Base-by-base conservation (phyloP, 164 flowering plant species). In the Platanus orientalis region DNA sequence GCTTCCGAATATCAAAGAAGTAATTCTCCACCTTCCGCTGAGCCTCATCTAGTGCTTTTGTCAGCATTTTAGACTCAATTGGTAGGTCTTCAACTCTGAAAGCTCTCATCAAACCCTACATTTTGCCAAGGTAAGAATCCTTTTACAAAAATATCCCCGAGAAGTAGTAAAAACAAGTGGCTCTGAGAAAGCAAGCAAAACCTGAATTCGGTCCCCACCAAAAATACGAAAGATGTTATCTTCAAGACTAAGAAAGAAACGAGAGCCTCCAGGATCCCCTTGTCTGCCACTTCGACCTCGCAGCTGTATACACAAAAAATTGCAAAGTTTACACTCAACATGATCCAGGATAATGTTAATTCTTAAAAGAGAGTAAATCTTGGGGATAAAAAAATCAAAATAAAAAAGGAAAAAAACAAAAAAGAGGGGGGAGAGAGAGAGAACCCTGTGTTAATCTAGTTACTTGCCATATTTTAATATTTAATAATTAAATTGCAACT, bases 261-360 rank as follows among this genome's bases (percentile, higher is more conserved):
- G 91, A 14, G 97, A 89, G 75, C 96, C 82, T 72, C 99, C 99
- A 73, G 99, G 97, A 75, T 94, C 99, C 55, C 99, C 99, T 73
- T 94, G 99, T 52, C 99, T 77, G 47, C 99, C 99, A 84, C 89
- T 86, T 69, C 99, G 85, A 65, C 99, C 99, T 63, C 97, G 93
- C 67, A 94, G 79, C 99, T 94, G 76, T 45, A 69, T 3, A 73
- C 19, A 58, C 32, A 36, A 72, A 44, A 63, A 57, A 57, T 45
- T 59, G 27, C 1, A 36, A 36, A 36, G 42, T 36, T 14, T 14
- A 36, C 42, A 36, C 42, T 3, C 9, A 36, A 36, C 42, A 36
- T 3, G 4, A n/a, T 36, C 13, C 42, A 36, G n/a, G 42, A 7
- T 7, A 36, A 3, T 36, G 9, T 36, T 14, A 36, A 36, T 14